phyloP scores from a whole-genome alignment of 495 filamentous ascomycete species.

The Xylaria castorea region DNA sequence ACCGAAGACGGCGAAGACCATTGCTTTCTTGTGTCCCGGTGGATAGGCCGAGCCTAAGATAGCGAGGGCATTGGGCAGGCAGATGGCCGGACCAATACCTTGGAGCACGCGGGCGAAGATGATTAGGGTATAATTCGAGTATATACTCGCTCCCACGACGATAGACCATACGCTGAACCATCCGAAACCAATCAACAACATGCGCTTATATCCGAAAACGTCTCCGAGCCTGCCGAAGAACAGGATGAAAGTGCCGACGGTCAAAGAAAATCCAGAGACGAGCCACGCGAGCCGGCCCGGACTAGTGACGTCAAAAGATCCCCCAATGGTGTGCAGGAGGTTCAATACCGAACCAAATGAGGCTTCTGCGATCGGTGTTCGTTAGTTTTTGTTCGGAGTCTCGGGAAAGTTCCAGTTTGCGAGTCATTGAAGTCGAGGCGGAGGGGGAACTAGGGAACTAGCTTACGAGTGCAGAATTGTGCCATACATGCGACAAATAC shows the following conservation, averaged over 20 bases:
- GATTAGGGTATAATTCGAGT: conserved; percentile 58
- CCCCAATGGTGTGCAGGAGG: conserved; percentile 40
- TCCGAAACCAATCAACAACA: conserved; percentile 58
- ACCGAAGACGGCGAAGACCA: conserved; percentile 69
- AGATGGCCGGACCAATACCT: conserved; percentile 66
- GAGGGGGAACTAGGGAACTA: background rate
- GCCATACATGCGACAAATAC: conserved; percentile 29
- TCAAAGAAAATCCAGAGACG: conserved; percentile 60
- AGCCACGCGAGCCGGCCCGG: conserved; percentile 54
- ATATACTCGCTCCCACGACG: conserved; percentile 41
- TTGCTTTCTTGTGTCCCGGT: conserved; percentile 59
- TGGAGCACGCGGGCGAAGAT: conserved; percentile 63
- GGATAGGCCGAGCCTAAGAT: conserved; percentile 63
- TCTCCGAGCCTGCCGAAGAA: conserved; percentile 64
- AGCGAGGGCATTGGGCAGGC: conserved; percentile 67
- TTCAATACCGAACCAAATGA: conserved; percentile 27
- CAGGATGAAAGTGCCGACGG: conserved; percentile 67
- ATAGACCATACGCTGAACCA: conserved; percentile 64
- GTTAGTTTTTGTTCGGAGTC: background rate
- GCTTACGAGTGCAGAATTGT: conserved; percentile 29
- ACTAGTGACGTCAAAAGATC: conserved; percentile 28
- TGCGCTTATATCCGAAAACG: conserved; percentile 59
- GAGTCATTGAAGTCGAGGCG: background rate
- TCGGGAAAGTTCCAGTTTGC: background rate
- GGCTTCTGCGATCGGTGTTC: conserved; percentile 22